Percentiles rank a stretch among this genome's conserved stretches.
Conservation (phyloP, 495 filamentous ascomycete species). For the Xylaria palmicola region DNA sequence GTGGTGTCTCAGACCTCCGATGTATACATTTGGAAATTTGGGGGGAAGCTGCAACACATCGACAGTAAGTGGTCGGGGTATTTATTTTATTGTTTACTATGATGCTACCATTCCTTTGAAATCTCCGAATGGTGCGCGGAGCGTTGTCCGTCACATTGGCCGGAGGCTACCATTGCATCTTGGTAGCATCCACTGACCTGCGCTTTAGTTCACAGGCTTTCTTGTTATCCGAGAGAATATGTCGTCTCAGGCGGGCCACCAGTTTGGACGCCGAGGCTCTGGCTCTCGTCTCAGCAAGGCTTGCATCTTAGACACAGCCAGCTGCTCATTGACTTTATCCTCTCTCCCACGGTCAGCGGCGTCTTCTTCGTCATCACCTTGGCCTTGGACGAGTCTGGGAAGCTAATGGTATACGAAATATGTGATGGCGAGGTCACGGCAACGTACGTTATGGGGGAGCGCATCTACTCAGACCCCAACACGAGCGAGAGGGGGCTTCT, state of each 20-base stretch:
- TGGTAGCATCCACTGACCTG: neutral
- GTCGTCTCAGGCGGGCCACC: conserved; percentile 8
- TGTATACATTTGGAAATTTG: conserved; percentile 28
- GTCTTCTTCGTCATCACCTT: conserved; percentile 27
- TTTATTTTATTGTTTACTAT: conserved; percentile 5
- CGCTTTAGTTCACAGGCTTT: conserved; percentile 6
- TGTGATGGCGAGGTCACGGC: conserved; percentile 20
- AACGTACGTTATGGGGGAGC: conserved; percentile 21
- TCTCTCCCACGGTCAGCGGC: conserved; percentile 24
- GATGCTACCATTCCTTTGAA: neutral
- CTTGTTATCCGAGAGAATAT: conserved; percentile 15
- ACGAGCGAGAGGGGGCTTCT: conserved; percentile 15
- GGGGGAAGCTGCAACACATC: conserved; percentile 18
- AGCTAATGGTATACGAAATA: conserved; percentile 25
- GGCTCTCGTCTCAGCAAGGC: conserved; percentile 13
- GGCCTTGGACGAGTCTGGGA: conserved; percentile 13
- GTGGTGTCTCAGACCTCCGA: conserved; percentile 27
- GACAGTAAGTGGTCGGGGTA: conserved; percentile 9
- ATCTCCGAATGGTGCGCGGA: neutral
- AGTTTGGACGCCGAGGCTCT: conserved; percentile 10
- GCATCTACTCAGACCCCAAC: conserved; percentile 15
- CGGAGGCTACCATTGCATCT: neutral
- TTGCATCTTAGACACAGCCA: conserved; percentile 21
- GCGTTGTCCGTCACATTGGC: conserved; percentile 13
- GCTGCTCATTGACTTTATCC: conserved; percentile 28